Percentiles rank a stretch among this genome's conserved stretches.
These are phyloP conservation scores for Stevia rebaudiana DNA, from an alignment of 140 eudicot species.

Conservation along the genomic window DNA sequence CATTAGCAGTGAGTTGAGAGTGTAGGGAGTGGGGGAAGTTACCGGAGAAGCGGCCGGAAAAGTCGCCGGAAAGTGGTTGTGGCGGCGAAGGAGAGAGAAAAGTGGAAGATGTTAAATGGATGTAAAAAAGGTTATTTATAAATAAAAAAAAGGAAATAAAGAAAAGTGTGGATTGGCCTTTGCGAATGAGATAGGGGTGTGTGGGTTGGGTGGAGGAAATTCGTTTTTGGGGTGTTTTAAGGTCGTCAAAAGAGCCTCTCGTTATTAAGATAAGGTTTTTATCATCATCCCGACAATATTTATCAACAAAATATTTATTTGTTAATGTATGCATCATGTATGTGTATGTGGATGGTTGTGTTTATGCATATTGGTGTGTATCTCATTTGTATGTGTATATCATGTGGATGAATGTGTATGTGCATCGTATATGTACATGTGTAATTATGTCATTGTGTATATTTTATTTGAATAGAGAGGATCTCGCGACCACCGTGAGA, in stretches of 20 bases:
- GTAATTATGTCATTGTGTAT: too few relatives aligned
- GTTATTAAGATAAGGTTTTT: slow-evolving; percentile 5
- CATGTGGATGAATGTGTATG: neutral
- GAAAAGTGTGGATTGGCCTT: slow-evolving; percentile 46
- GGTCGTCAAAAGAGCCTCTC: slow-evolving; percentile 34
- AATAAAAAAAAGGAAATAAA: neutral
- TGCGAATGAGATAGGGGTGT: slow-evolving; percentile 70
- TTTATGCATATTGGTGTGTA: neutral
- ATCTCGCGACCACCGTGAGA: too few relatives aligned
- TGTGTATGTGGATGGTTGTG: neutral
- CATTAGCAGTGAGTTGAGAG: neutral
- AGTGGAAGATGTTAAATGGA: slow-evolving; percentile 16
- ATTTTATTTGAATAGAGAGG: too few relatives aligned
- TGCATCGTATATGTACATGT: neutral
- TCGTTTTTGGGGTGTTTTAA: slow-evolving; percentile 24
- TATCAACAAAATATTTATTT: neutral
- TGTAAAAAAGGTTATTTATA: slow-evolving; percentile 24
- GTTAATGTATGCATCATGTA: neutral
- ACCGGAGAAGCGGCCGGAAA: slow-evolving; percentile 23
- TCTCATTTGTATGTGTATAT: neutral
- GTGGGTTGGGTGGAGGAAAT: slow-evolving; percentile 65
- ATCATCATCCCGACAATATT: neutral
- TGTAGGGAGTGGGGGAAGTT: slow-evolving; percentile 23
- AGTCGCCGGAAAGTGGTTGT: slow-evolving; percentile 4
- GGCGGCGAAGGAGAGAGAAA: slow-evolving; percentile 14